Conservation (phyloP, 805 yeast genomes). For the Pichia gijzeniarum region DNA sequence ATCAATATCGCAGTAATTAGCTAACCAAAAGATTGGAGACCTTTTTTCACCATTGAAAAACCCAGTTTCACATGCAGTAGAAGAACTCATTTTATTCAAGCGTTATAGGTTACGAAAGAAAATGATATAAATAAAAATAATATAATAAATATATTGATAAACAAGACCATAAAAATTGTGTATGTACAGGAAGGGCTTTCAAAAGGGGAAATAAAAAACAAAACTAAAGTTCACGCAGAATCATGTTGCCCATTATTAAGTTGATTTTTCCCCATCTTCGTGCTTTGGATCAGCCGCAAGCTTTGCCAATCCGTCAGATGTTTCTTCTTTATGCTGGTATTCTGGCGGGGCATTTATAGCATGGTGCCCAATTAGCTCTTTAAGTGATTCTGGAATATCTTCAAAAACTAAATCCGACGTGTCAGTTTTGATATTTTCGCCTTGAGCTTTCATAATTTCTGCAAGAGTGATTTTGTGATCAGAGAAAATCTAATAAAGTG, state of each 20-base stretch:
- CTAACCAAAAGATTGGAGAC: no score
- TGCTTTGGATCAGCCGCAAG: conserved; percentile 6
- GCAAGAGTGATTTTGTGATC: conserved; percentile 73
- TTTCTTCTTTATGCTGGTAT: conserved; percentile 13
- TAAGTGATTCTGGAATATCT: conserved; percentile 55
- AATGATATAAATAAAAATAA: no score
- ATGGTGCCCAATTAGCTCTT: conserved; percentile 49
- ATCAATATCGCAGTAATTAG: no score
- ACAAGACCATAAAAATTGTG: no score
- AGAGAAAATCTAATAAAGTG: conserved; percentile 46
- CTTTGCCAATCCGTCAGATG: conserved; percentile 10
- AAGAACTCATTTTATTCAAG: no score
- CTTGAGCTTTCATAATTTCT: conserved; percentile 68
- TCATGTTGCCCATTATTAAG: conserved; percentile 4
- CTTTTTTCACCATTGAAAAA: no score
- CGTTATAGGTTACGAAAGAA: no score
- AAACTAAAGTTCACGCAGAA: not conserved
- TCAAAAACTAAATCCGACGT: conserved; percentile 66
- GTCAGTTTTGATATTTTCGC: conserved; percentile 62
- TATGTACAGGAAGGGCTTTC: conserved; percentile 5
- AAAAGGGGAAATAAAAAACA: no score
- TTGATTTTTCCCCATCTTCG: not conserved
- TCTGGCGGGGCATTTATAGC: conserved; percentile 63
- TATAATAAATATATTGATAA: no score
- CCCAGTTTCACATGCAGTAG: no score